Evolutionary conservation across 345 rosid genomes (phyloP), one percentile per base, ranked within the genome.

Genomic region (Sonneratia alba): DNA sequence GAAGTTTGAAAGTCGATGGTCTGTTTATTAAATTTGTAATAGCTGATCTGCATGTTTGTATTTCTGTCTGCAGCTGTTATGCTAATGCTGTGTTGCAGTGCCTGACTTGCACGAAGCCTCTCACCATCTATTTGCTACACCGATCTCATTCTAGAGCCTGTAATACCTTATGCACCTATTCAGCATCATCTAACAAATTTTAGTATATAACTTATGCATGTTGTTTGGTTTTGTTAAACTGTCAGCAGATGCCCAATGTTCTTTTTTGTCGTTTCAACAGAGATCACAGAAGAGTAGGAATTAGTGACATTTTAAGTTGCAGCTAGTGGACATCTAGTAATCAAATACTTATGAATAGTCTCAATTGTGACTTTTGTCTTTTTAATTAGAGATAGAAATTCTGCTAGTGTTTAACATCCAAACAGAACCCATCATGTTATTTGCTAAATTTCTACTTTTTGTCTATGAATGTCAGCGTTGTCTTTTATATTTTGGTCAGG

Each of bases 21-120:
- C 63, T 57, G 13, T 34, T 34, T 62, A 24, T 62, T 19, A 62
- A 62, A 62, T 27, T 34, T n/a, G 11, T 53, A 43, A 14, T n/a
- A 24, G 6, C 48, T 16, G 14, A 67, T 45, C 48, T 59, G 32
- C 32, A 42, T 42, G 32, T 37, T 32, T 36, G 21, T 59, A 43
- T 32, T 36, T 40, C 51, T 68, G 21, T 8, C 62, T 77, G 83
- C 94, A 91, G 94, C 74, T 91, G 97, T 86, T 88, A 88, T 83
- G 97, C 97, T 27, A 91, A 91, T 80, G 93, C 97, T 37, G 92
- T 88, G 69, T 83, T 91, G 81, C 97, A 91, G 78, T 88, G 92
- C 75, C 79, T 88, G 81, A 87, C 92, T 73, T 85, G 87, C 85
- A 91, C 92, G 66, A 91, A 86, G 84, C 97, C 97, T 76, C 89